Percentiles rank a stretch among this genome's conserved stretches.
Evolutionary conservation across 2,329 filamentous ascomycete genomes (phyloP).

Genomic region (Pseudogymnoascus sp.): DNA sequence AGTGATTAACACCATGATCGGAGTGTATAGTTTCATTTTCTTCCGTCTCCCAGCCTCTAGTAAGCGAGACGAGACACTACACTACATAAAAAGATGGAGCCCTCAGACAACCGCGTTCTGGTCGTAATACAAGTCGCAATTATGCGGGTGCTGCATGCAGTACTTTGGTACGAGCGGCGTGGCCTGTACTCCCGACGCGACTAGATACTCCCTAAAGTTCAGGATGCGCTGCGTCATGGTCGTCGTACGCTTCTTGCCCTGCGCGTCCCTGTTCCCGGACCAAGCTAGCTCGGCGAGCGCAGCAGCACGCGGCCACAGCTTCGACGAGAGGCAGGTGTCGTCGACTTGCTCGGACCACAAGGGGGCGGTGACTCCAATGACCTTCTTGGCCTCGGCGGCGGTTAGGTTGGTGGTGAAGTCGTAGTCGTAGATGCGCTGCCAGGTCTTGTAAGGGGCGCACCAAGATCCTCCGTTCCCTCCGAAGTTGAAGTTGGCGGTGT

Average conservation of each 20-base stretch:
- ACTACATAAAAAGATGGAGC: slow-evolving; percentile 14
- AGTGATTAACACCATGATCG: background rate
- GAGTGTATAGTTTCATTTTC: background rate
- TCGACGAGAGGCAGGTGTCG: slow-evolving; percentile 58
- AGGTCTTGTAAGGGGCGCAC: slow-evolving; percentile 71
- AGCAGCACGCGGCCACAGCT: slow-evolving; percentile 66
- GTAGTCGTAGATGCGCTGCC: slow-evolving; percentile 71
- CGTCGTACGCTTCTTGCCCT: slow-evolving; percentile 58
- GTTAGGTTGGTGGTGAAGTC: slow-evolving; percentile 61
- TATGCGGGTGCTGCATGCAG: slow-evolving; percentile 48
- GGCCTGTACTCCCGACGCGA: slow-evolving; percentile 44
- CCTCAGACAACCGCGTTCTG: slow-evolving; percentile 30
- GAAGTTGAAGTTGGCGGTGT: slow-evolving; percentile 38
- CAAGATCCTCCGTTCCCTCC: slow-evolving; percentile 68
- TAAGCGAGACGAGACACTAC: background rate
- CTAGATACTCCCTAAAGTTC: slow-evolving; percentile 51
- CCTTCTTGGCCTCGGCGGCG: slow-evolving; percentile 49
- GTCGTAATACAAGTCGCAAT: slow-evolving; percentile 45
- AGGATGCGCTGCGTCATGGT: slow-evolving; percentile 45
- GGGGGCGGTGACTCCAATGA: slow-evolving; percentile 73
- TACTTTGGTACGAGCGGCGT: slow-evolving; percentile 46
- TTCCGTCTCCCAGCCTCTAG: background rate
- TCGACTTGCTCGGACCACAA: slow-evolving; percentile 75
- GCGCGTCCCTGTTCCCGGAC: slow-evolving; percentile 57
- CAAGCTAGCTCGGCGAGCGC: slow-evolving; percentile 71